These are phyloP conservation scores for Spongiforma sp. DNA, from an alignment of 1,284 basidiomycete species.

Conservation along the genomic window DNA sequence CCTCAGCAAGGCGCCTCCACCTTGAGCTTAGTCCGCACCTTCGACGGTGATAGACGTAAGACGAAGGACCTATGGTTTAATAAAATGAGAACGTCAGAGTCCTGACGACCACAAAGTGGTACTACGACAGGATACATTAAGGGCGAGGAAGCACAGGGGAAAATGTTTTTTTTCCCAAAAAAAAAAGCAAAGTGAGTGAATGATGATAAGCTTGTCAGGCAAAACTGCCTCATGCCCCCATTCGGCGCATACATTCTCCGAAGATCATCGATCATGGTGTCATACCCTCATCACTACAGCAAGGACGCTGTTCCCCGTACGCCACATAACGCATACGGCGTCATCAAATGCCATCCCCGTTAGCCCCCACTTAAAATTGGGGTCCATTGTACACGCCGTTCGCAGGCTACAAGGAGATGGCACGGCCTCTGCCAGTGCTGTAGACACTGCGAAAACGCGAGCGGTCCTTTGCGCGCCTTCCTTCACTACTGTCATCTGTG, in stretches of 20 bases:
- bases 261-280: slow-evolving; percentile 36
- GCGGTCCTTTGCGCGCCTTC: slow-evolving; percentile 62
- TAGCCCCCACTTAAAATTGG: slow-evolving; percentile 24
- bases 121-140: slow-evolving; percentile 8
- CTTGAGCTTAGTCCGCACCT: slow-evolving; percentile 5
- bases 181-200: slow-evolving; percentile 7
- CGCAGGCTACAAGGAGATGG: slow-evolving; percentile 72
- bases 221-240: slow-evolving; percentile 15
- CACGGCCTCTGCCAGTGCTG: slow-evolving; percentile 68
- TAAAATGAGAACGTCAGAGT: slow-evolving; percentile 22
- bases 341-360: slow-evolving; percentile 34
- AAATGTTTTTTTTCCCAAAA: too few relatives aligned
- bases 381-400: slow-evolving; percentile 36
- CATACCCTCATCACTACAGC: slow-evolving; percentile 39
- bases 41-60: slow-evolving; percentile 27
- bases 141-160: slow-evolving; percentile 2
- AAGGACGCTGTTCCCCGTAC: slow-evolving; percentile 33
- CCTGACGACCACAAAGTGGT: slow-evolving; percentile 17
- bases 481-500: slow-evolving; percentile 53
- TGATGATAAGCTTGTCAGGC: slow-evolving; percentile 8
- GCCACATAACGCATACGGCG: slow-evolving; percentile 38
- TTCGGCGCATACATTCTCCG: slow-evolving; percentile 26
- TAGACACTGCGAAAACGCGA: slow-evolving; percentile 60
- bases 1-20: too few relatives aligned
- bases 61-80: slow-evolving; percentile 17